Conservation (phyloP, 768 basidiomycete genomes). For the Fibroporia radiculosa region DNA sequence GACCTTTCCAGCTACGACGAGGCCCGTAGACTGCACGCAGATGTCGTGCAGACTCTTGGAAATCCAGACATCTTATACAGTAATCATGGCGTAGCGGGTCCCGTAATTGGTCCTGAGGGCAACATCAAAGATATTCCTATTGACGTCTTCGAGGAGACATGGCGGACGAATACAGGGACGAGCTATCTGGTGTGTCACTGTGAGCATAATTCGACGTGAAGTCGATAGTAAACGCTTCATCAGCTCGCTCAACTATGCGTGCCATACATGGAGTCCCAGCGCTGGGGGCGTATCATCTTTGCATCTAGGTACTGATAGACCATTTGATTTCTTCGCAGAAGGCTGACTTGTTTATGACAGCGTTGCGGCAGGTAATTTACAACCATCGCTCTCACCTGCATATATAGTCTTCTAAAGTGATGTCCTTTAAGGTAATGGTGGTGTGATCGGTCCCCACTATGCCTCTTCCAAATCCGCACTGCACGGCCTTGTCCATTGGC, state of each 20-base stretch:
- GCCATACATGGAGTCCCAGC: constrained; percentile 40
- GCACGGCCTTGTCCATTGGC: constrained; percentile 48
- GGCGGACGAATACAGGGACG: constrained; percentile 42
- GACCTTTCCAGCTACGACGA: constrained; percentile 39
- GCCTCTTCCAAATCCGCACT: constrained; percentile 49
- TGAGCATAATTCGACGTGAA: neutral
- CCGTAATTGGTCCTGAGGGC: constrained; percentile 34
- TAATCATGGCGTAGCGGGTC: constrained; percentile 39
- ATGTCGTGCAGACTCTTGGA: constrained; percentile 36
- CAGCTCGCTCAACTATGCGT: constrained; percentile 46
- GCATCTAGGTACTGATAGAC: constrained; percentile 34
- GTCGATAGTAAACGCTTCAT: neutral
- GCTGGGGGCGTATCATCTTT: constrained; percentile 44
- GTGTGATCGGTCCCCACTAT: constrained; percentile 49
- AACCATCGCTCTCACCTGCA: neutral
- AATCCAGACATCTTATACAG: constrained; percentile 45
- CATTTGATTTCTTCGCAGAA: neutral
- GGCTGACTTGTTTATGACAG: neutral
- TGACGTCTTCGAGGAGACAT: constrained; percentile 37
- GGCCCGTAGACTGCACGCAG: constrained; percentile 34
- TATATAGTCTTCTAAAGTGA: neutral
- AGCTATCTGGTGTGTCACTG: constrained; percentile 35
- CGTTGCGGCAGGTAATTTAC: no score
- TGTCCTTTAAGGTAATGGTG: constrained; percentile 41
- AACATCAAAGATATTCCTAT: constrained; percentile 37